Conservation (phyloP, 192 early-diverging fungal genomes). For the Backusella morwellensis region DNA sequence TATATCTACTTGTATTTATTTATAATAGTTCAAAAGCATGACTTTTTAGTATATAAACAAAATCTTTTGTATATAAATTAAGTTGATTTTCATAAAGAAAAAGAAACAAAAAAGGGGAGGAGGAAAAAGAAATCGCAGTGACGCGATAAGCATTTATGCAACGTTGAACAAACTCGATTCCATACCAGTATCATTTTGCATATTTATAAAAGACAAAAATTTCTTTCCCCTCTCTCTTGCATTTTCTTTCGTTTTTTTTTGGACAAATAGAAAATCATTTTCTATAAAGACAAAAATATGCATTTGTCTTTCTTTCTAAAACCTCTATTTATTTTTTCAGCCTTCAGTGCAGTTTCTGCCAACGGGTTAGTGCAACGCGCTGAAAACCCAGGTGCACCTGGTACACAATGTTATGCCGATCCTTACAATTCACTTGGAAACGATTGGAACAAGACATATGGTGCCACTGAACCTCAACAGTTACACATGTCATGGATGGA, state of each 20-base stretch:
- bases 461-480: slow-evolving; percentile 27
- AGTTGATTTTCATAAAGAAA: neutral
- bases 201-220: neutral
- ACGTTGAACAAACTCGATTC: neutral
- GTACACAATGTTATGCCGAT: slow-evolving; percentile 13
- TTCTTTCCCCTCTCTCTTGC: neutral
- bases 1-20: neutral
- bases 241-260: no score
- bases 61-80: no score
- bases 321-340: neutral
- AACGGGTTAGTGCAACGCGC: neutral
- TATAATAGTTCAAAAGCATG: neutral
- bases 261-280: neutral
- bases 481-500: slow-evolving; percentile 27
- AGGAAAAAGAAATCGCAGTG: neutral
- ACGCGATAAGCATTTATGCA: neutral
- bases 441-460: slow-evolving; percentile 35
- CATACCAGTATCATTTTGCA: neutral
- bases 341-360: neutral
- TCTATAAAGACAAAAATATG: neutral
- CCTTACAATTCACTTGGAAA: slow-evolving; percentile 13
- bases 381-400: slow-evolving; percentile 12
- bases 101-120: neutral
- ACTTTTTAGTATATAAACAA: neutral
- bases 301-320: neutral